Base-by-base conservation (phyloP, 2,329 filamentous ascomycete genomes). In the Knufia petricola region DNA sequence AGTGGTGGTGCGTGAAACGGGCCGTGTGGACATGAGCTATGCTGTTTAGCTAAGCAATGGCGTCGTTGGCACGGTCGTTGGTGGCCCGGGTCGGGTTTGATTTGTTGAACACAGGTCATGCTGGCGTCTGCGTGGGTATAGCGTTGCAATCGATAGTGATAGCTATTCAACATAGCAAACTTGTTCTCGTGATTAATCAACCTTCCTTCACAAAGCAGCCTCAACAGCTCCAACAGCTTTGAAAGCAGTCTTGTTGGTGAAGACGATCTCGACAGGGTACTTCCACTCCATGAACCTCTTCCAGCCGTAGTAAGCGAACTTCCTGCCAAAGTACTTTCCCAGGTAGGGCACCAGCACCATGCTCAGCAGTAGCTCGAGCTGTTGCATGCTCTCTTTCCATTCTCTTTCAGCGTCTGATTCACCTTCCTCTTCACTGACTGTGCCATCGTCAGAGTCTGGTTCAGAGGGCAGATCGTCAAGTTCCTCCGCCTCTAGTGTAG, bases 241-340 rank as follows among this genome's bases (percentile, higher is more conserved):
- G 66, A 84, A 85, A 0, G 71, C 64, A 53, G 70, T 74, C 61
- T 82, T 81, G 64, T 74, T 82, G 50, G 79, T 67, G 36, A 72
- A 57, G n/a, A 66, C 64, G 37, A 95, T 74, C 52, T 94, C 84
- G 49, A 94, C 83, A 0, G 81, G 81, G 63, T 95, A 92, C 66
- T 85, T 83, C 89, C 88, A 96, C 65, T 87, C 80, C 89, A 95
- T 95, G 64, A 88, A 94, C 61, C 84, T 82, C 19, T 82, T 84
- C 89, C 90, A 95, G 58, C 87, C 89, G 87, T 88, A 95, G 64
- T 94, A 95, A 51, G 90, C 90, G 71, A 89, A 94, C 67, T 87
- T 94, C 65, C 92, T 78, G 39, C 92, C 92, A 66, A 95, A 80
- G 69, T 88, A 96, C 69, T 96, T 98, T 51, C 92, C 92, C 58